Percentiles rank a stretch among this genome's conserved stretches.
Conservation (phyloP, 345 rosid species). For the Raphanus raphanistrum region DNA sequence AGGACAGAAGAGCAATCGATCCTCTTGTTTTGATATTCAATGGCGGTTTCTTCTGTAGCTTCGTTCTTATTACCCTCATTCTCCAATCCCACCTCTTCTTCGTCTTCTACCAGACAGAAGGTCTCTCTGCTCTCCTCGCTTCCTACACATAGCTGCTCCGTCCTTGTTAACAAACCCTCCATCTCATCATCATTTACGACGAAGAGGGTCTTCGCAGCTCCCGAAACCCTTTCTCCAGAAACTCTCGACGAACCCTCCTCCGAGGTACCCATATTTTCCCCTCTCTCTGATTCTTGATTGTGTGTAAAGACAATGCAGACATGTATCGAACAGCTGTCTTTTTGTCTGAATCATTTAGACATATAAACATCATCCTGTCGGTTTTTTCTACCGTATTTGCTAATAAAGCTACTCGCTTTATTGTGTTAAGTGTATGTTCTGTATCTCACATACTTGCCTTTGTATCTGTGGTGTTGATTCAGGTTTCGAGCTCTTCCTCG, state of each 20-base stretch:
- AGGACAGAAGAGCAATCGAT: constrained; percentile 9
- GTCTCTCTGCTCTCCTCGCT: constrained; percentile 28
- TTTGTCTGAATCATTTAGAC: constrained; percentile 5
- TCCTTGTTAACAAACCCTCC: constrained; percentile 37
- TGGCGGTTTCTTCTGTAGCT: constrained; percentile 66
- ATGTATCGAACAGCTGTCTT: not conserved
- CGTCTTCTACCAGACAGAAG: constrained; percentile 43
- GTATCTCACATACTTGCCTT: not conserved
- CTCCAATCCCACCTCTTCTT: constrained; percentile 39
- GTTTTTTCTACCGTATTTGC: not conserved
- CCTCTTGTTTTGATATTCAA: constrained; percentile 6
- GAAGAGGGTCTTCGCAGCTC: constrained; percentile 60
- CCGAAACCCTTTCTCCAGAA: constrained; percentile 57
- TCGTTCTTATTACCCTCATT: constrained; percentile 53
- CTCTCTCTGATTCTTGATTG: not conserved
- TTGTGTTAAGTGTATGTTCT: not conserved
- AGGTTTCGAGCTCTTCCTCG: constrained; percentile 47
- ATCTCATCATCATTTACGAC: constrained; percentile 27
- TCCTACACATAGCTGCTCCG: constrained; percentile 26
- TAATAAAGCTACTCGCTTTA: not conserved
- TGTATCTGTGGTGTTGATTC: constrained; percentile 9
- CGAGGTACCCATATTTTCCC: constrained; percentile 41
- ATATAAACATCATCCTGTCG: not conserved
- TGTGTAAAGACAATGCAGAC: not conserved
- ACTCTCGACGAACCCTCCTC: constrained; percentile 46